Conservation (phyloP, 208 protist genomes). For the Leishmania major region DNA sequence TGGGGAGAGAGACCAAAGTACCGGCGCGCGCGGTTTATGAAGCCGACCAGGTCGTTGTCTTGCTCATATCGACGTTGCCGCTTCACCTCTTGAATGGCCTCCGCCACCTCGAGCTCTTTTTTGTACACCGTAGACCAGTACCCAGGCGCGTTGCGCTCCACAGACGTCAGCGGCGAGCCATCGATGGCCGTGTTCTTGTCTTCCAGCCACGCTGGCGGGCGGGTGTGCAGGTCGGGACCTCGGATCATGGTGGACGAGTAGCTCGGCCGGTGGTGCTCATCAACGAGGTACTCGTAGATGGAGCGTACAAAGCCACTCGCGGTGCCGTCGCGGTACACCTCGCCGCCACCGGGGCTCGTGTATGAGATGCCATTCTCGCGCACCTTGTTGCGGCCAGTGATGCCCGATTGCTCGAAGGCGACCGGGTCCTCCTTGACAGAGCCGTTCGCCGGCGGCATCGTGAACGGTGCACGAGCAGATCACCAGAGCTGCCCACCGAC, state of each 20-base stretch:
- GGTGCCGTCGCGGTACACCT: conserved; percentile 18
- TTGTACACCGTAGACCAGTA: conserved; percentile 65
- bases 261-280: conserved; percentile 24
- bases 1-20: conserved; percentile 48
- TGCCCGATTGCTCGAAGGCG: background rate
- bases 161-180: conserved; percentile 62
- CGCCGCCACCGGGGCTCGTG: conserved; percentile 35
- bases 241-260: conserved; percentile 16
- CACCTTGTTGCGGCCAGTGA: background rate
- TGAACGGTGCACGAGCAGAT: background rate
- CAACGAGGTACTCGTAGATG: conserved; percentile 27
- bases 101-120: conserved; percentile 73
- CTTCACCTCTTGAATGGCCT: conserved; percentile 72
- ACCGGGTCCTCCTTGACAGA: conserved; percentile 11
- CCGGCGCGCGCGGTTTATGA: conserved; percentile 40
- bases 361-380: conserved; percentile 18
- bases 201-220: conserved; percentile 79
- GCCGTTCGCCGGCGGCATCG: conserved; percentile 20
- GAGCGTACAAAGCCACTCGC: conserved; percentile 2
- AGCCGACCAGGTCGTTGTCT: conserved; percentile 65
- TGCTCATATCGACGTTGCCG: conserved; percentile 48
- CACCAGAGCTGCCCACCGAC: too few relatives aligned
- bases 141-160: conserved; percentile 27
- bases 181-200: conserved; percentile 81
- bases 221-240: conserved; percentile 56